Percentiles rank a stretch among this genome's conserved stretches.
Evolutionary conservation across 176 grass and related monocot genomes (phyloP).

Genomic region (Triticum dicoccoides): DNA sequence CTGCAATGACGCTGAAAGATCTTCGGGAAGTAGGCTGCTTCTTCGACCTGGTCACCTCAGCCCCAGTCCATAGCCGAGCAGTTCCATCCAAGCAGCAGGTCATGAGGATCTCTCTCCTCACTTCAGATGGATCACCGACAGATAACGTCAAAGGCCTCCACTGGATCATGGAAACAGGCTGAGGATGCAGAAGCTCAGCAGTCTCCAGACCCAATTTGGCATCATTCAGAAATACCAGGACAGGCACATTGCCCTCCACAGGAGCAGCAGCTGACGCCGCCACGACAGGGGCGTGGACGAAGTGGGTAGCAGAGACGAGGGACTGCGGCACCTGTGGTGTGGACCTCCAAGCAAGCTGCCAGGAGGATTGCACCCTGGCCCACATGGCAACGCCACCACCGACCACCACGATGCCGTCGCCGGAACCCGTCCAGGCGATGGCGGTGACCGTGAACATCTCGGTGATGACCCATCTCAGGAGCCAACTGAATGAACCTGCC

Average conservation of each 20-base stretch:
- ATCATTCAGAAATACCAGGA: conserved; percentile 75
- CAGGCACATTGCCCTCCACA: conserved; percentile 29
- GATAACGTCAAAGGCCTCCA: conserved; percentile 54
- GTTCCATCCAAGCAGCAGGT: conserved; percentile 85
- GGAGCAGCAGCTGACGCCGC: conserved; percentile 39
- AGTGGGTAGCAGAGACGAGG: conserved; percentile 64
- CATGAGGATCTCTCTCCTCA: conserved; percentile 70
- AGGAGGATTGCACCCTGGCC: conserved; percentile 49
- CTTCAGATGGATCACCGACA: conserved; percentile 24
- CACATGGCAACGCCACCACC: conserved; percentile 71
- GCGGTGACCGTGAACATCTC: conserved; percentile 49
- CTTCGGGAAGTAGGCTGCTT: conserved; percentile 38
- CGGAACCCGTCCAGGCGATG: conserved; percentile 62
- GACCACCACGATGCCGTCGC: conserved; percentile 60
- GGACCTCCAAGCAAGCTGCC: conserved; percentile 75
- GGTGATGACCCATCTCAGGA: conserved; percentile 47
- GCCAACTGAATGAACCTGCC: conserved; percentile 79
- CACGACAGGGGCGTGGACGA: conserved; percentile 54
- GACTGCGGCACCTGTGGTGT: conserved; percentile 54
- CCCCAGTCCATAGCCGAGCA: conserved; percentile 74
- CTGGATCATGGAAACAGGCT: conserved; percentile 77
- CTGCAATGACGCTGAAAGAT: conserved; percentile 71
- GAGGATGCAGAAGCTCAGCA: conserved; percentile 66
- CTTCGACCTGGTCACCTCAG: conserved; percentile 44
- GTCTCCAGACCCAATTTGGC: conserved; percentile 46